Percentiles rank a stretch among this genome's conserved stretches.
Conservation (phyloP, 257 asterid species). For the Solanum arcanum region DNA sequence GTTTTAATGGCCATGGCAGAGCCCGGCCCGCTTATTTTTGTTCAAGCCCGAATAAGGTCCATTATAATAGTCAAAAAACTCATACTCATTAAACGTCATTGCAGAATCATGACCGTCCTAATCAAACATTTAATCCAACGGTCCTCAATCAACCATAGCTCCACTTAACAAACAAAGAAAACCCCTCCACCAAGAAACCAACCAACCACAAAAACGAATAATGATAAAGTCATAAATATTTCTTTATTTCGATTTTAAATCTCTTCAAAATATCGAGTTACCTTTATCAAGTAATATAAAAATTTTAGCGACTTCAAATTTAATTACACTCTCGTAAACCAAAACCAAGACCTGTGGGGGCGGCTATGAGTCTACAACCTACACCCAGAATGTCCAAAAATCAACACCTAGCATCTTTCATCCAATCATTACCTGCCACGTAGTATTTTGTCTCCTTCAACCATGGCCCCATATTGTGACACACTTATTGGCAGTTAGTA, state of each 20-base stretch:
- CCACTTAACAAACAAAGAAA: constrained; percentile 9
- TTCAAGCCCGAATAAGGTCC: background rate
- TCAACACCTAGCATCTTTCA: constrained; percentile 17
- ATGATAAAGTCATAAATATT: accelerated
- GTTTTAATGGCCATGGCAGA: background rate
- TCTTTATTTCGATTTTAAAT: accelerated
- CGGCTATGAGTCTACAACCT: constrained; percentile 18
- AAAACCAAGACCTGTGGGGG: no score
- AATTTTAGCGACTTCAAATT: accelerated
- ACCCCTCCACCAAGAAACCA: constrained; percentile 49
- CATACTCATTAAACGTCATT: background rate
- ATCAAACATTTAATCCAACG: constrained; percentile 7
- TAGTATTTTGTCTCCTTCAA: background rate
- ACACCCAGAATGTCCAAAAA: constrained; percentile 20
- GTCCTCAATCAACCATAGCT: background rate
- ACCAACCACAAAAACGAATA: background rate
- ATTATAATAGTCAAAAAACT: background rate
- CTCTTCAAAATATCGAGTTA: accelerated
- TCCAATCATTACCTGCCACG: constrained; percentile 15
- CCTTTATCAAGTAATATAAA: accelerated
- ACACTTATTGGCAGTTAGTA: constrained; percentile 2
- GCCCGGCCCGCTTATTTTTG: background rate
- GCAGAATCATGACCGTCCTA: constrained; percentile 2
- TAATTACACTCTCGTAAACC: no score
- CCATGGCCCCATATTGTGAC: constrained; percentile 10